A percentile compares a stretch with the other conserved stretches of the same genome.
These are phyloP conservation scores for Fraxinus sp. DNA, from an alignment of 305 asterid species.

Conservation along the genomic window DNA sequence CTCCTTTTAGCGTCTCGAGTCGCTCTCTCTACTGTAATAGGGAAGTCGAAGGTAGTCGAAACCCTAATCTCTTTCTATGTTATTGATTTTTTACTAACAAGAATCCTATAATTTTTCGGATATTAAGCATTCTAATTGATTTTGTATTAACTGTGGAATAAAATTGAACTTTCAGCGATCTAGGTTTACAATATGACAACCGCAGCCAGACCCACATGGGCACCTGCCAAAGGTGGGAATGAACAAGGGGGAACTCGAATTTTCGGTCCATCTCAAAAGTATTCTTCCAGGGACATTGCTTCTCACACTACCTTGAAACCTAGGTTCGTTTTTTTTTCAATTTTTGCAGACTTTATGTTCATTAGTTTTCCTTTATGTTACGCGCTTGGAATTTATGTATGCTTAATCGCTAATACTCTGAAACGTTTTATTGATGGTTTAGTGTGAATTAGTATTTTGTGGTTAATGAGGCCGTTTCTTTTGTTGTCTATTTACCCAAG, in stretches of 20 bases:
- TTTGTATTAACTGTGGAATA: neutral
- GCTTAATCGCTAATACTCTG: neutral
- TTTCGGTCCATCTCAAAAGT: slow-evolving; percentile 91
- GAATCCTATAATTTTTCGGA: neutral
- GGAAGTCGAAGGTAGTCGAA: neutral
- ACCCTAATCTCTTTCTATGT: neutral
- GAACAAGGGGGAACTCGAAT: slow-evolving; percentile 94
- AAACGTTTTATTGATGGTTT: neutral
- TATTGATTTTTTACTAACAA: neutral
- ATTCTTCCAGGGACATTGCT: slow-evolving; percentile 89
- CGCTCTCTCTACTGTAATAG: neutral
- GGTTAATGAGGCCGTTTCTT: neutral
- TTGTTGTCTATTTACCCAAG: neutral
- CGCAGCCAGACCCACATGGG: slow-evolving; percentile 98
- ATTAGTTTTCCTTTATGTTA: neutral
- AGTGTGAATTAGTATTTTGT: neutral
- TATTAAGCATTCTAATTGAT: neutral
- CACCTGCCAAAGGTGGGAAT: slow-evolving; percentile 96
- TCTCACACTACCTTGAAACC: slow-evolving; percentile 88
- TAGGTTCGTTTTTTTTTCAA: slow-evolving; percentile 40
- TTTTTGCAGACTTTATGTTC: neutral
- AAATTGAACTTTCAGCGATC: slow-evolving; percentile 8
- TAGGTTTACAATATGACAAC: slow-evolving; percentile 68
- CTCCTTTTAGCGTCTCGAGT: neutral
- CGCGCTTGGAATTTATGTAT: neutral